A percentile compares a stretch with the other conserved stretches of the same genome.
Evolutionary conservation across 1,284 basidiomycete species (phyloP).

Genomic region (Ganoderma sinense): DNA sequence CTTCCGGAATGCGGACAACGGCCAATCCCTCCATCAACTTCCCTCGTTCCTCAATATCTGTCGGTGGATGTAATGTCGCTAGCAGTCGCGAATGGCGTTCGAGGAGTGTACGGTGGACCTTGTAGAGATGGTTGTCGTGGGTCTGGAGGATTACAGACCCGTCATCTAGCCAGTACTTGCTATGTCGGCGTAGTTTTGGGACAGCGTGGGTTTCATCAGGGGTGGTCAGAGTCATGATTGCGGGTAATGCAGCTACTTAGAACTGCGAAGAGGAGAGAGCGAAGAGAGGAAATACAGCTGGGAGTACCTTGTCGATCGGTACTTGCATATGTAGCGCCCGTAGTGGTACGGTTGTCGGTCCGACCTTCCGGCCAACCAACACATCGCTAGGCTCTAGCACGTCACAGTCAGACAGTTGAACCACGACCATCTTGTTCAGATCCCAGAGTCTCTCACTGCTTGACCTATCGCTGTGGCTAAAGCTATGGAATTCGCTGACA

Average conservation of each 20-base stretch:
- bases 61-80: constrained; percentile 30
- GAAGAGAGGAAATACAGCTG: background rate
- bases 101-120: constrained; percentile 60
- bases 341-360: background rate
- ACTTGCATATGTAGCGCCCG: background rate
- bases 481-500: background rate
- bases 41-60: background rate
- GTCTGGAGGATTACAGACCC: constrained; percentile 61
- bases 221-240: background rate
- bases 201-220: background rate
- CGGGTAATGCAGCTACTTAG: background rate
- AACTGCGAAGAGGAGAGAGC: background rate
- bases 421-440: background rate
- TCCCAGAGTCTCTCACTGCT: background rate
- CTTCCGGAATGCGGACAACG: constrained; percentile 44
- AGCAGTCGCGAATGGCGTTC: constrained; percentile 57
- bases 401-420: too few relatives aligned
- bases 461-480: background rate
- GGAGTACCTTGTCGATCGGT: background rate
- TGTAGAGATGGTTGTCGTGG: constrained; percentile 53
- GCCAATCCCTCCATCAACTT: constrained; percentile 25
- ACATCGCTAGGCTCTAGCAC: too few relatives aligned
- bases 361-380: too few relatives aligned
- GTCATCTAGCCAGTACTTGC: constrained; percentile 68
- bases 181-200: constrained; percentile 40